phyloP scores from a whole-genome alignment of 2,329 filamentous ascomycete species.

The Epichloe elymi region DNA sequence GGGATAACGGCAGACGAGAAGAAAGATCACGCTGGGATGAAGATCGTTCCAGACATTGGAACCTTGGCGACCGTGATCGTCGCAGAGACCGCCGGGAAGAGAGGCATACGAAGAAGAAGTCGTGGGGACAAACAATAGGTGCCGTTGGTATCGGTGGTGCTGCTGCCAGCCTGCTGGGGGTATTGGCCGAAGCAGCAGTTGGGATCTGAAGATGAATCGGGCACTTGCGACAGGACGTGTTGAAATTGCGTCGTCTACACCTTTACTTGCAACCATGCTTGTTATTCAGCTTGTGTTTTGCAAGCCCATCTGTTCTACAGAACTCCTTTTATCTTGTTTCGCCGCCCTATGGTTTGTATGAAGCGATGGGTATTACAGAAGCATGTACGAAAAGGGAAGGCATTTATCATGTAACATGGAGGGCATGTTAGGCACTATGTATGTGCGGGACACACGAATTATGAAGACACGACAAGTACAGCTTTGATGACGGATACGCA shows the following conservation, averaged over 20 bases:
- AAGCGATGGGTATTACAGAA: background rate
- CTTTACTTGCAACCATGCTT: background rate
- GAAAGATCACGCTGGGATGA: constrained; percentile 10
- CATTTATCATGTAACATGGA: background rate
- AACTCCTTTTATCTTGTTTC: background rate
- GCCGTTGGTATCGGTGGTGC: constrained; percentile 48
- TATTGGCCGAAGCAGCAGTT: constrained; percentile 42
- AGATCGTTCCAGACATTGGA: constrained; percentile 20
- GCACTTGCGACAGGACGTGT: background rate
- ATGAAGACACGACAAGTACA: background rate
- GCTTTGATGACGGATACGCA: background rate
- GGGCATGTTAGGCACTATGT: background rate
- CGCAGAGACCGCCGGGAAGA: constrained; percentile 25
- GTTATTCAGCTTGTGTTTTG: background rate
- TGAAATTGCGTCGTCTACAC: background rate
- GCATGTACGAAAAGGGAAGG: background rate
- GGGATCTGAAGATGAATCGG: constrained; percentile 11
- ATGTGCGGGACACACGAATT: background rate
- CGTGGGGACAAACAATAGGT: constrained; percentile 39
- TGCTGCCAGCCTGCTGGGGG: constrained; percentile 43
- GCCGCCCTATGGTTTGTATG: background rate
- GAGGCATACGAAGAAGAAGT: constrained; percentile 27
- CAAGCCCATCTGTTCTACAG: background rate
- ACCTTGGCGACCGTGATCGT: constrained; percentile 26
- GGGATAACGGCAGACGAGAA: constrained; percentile 13